phyloP scores from a whole-genome alignment of 2,329 filamentous ascomycete genomes.

The Ophiocordyceps camponoti-leonardi region DNA sequence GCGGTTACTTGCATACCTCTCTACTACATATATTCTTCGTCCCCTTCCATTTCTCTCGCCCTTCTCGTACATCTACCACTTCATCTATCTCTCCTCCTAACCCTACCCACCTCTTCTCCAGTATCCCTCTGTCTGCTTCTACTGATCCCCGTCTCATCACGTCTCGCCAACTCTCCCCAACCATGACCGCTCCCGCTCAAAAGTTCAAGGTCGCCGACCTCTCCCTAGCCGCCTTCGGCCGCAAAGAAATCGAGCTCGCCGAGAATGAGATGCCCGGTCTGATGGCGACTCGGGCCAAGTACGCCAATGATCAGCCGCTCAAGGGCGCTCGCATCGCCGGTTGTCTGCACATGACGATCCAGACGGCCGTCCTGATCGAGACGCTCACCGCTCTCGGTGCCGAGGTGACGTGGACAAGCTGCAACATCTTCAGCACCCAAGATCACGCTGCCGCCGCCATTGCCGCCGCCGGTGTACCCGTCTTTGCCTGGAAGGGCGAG shows the following conservation, averaged over 20 bases:
- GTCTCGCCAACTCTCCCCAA: conserved; percentile 8
- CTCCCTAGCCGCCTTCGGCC: conserved; percentile 92
- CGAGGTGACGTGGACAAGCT: conserved; percentile 96
- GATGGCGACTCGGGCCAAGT: conserved; percentile 86
- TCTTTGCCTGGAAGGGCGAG: conserved; percentile 71
- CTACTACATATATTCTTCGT: neutral
- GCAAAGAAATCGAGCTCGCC: conserved; percentile 96
- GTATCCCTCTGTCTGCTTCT: too few species aligned
- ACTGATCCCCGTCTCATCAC: neutral
- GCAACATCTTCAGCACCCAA: conserved; percentile 99
- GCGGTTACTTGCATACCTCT: too few species aligned
- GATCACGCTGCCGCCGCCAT: conserved; percentile 97
- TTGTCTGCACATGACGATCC: conserved; percentile 99
- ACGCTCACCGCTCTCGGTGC: conserved; percentile 87
- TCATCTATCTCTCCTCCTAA: too few species aligned
- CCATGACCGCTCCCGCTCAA: conserved; percentile 63
- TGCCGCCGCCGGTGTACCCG: conserved; percentile 79
- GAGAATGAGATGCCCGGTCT: conserved; percentile 97
- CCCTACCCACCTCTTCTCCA: too few species aligned
- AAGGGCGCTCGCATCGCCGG: conserved; percentile 91
- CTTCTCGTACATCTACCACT: neutral
- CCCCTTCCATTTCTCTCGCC: neutral
- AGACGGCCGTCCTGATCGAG: conserved; percentile 98
- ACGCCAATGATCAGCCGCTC: conserved; percentile 82
- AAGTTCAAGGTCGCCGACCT: conserved; percentile 99